Base-by-base conservation (phyloP, 192 early-diverging fungal species). In the Coemansia sp. region DNA sequence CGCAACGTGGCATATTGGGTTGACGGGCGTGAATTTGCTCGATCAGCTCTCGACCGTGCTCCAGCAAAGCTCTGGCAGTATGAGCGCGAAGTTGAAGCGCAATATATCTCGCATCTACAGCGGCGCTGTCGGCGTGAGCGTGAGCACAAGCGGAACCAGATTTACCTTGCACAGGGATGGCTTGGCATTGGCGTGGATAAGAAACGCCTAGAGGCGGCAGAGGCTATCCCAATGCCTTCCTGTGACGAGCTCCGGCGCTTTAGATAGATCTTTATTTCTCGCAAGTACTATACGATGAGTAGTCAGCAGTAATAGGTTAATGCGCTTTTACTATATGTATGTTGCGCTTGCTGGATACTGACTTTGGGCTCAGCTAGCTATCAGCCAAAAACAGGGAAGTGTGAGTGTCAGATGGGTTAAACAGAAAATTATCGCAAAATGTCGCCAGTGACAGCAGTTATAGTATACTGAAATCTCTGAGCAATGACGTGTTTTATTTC, bases 1-100 rank as follows among this genome's bases (percentile, higher is more conserved):
- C 87, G 87, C 51, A 73, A 84, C 7, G 87, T 96, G 2, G 78
- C 70, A 10, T 98, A 95, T 75, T 98, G 84, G 76, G 91, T 98
- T n/a, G 88, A 95, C 60, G 56, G 58, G 21, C 54, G 61, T 29
- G 84, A 88, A 53, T 85, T 87, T 70, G 64, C 68, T 21, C 70
- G 71, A 27, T 74, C 72, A 0, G 54, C 72, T 20, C 10, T 74
- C 8, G 72, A 59, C 17, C 36, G 74, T 66, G 30, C 74, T 63
- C 66, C 78, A 23, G 56, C 80, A 57, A 86, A 87, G 64, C 62
- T 93, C 29, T 67, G 76, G 19, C 69, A 85, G 59, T 87, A 92
- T 69, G 94, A 98, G 68, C 70, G 86, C 10, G 79, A 85, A 1
- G 86, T 98, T 39, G 92, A 95, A 74, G 46, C 64, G 0, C 80